These are phyloP conservation scores for Fulvia fulva DNA, from an alignment of 2,329 filamentous ascomycete genomes.

Conservation along the genomic window DNA sequence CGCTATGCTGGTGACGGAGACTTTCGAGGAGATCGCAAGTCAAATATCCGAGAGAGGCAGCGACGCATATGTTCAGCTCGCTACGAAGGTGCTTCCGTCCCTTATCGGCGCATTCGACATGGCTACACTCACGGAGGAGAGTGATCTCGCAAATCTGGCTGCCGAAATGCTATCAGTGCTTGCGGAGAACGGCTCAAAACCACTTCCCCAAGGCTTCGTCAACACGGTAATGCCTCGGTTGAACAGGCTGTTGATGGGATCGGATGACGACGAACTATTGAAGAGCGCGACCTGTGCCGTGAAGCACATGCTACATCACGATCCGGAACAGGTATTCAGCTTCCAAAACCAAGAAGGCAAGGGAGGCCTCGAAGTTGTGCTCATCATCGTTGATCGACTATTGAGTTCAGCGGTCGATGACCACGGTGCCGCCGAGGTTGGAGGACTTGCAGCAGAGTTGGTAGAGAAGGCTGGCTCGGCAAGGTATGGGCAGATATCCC, in stretches of 20 bases:
- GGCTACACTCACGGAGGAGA: slow-evolving; percentile 77
- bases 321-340: slow-evolving; percentile 81
- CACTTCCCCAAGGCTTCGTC: slow-evolving; percentile 82
- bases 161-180: slow-evolving; percentile 79
- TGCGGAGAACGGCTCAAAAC: slow-evolving; percentile 76
- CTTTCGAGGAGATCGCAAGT: slow-evolving; percentile 81
- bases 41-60: slow-evolving; percentile 61
- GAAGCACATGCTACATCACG: slow-evolving; percentile 85
- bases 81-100: slow-evolving; percentile 80
- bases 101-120: slow-evolving; percentile 87
- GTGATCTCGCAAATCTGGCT: slow-evolving; percentile 79
- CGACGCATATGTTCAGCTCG: slow-evolving; percentile 72
- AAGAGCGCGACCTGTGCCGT: slow-evolving; percentile 81
- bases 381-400: slow-evolving; percentile 88
- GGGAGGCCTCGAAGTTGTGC: slow-evolving; percentile 79
- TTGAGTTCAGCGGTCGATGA: slow-evolving; percentile 82
- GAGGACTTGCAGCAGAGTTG: slow-evolving; percentile 85
- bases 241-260: slow-evolving; percentile 74
- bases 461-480: slow-evolving; percentile 94
- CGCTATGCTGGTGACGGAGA: slow-evolving; percentile 79
- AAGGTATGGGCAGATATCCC: slow-evolving; percentile 3
- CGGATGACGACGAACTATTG: slow-evolving; percentile 81
- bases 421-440: slow-evolving; percentile 91
- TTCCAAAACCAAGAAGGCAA: slow-evolving; percentile 79
- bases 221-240: slow-evolving; percentile 82